phyloP scores from a whole-genome alignment of 1,139 yeast genomes.

The Starmera stellimalicola region DNA sequence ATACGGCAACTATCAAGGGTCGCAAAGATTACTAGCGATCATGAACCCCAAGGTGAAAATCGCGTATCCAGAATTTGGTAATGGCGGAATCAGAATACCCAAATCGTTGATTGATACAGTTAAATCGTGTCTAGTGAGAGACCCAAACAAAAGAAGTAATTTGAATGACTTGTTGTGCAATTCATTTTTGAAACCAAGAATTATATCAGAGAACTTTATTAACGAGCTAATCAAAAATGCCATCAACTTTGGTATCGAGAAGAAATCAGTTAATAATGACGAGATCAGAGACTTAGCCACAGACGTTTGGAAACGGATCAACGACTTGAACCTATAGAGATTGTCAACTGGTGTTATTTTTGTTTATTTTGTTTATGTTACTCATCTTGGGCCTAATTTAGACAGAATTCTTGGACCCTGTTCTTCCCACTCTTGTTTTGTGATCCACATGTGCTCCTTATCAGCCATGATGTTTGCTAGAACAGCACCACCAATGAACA shows the following conservation, averaged over 20 bases:
- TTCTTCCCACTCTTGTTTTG: conserved; percentile 96
- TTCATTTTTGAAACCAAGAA: conserved; percentile 63
- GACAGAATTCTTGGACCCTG: conserved; percentile 77
- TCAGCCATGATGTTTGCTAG: conserved; percentile 97
- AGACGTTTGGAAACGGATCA: conserved; percentile 38
- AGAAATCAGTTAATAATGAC: conserved; percentile 19
- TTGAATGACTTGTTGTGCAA: conserved; percentile 49
- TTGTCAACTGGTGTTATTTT: neutral
- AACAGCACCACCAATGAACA: conserved; percentile 97
- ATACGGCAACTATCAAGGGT: conserved; percentile 71
- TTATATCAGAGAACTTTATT: conserved; percentile 58
- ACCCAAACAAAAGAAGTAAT: conserved; percentile 63
- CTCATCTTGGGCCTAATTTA: conserved; percentile 87
- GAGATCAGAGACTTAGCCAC: conserved; percentile 38
- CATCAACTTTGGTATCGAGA: conserved; percentile 17
- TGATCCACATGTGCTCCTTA: conserved; percentile 96
- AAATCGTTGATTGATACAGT: conserved; percentile 62
- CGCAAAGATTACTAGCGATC: conserved; percentile 74
- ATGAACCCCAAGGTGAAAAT: conserved; percentile 80
- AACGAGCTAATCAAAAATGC: conserved; percentile 71
- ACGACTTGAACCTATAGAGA: conserved; percentile 13
- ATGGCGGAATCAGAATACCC: conserved; percentile 61
- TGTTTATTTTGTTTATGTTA: too few relatives aligned
- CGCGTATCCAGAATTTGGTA: conserved; percentile 53
- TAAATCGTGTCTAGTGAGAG: conserved; percentile 61